Evolutionary conservation across 2,329 filamentous ascomycete species (phyloP).

Genomic region (Torrubiella hemipterigena): DNA sequence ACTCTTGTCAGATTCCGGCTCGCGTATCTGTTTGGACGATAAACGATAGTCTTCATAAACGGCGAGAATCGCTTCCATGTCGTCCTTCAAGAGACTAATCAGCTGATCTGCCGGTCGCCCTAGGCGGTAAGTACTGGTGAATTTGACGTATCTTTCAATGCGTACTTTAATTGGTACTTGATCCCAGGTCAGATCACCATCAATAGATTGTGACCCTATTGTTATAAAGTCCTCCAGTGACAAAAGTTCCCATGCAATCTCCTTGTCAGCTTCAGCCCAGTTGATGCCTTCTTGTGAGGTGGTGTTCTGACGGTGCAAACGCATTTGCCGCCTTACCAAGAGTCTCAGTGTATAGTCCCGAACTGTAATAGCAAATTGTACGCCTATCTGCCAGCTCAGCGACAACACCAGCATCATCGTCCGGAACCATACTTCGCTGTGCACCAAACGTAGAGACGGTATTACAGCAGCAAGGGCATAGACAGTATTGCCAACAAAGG

Average conservation of each 20-base stretch:
- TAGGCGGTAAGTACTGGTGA: constrained; percentile 8
- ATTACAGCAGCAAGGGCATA: constrained; percentile 10
- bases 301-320: not conserved
- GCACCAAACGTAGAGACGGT: constrained; percentile 7
- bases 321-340: constrained; percentile 8
- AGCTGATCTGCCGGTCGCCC: constrained; percentile 11
- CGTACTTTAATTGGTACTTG: constrained; percentile 8
- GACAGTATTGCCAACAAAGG: constrained; percentile 10
- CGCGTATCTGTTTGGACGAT: too few relatives aligned
- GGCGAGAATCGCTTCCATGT: constrained; percentile 10
- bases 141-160: constrained; percentile 10
- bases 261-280: constrained; percentile 7
- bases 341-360: constrained; percentile 8
- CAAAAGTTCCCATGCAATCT: constrained; percentile 7
- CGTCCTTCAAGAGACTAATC: constrained; percentile 9
- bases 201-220: not conserved
- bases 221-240: constrained; percentile 2
- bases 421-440: constrained; percentile 9
- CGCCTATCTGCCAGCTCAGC: constrained; percentile 9
- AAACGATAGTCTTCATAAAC: constrained; percentile 9
- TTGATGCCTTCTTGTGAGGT: constrained; percentile 4
- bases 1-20: constrained; percentile 3
- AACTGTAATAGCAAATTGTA: constrained; percentile 9
- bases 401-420: constrained; percentile 11
- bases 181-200: constrained; percentile 1